Percentiles rank a stretch among this genome's conserved stretches.
Evolutionary conservation across 2,329 filamentous ascomycete genomes (phyloP).

Genomic region (Trichophaea hybrida): DNA sequence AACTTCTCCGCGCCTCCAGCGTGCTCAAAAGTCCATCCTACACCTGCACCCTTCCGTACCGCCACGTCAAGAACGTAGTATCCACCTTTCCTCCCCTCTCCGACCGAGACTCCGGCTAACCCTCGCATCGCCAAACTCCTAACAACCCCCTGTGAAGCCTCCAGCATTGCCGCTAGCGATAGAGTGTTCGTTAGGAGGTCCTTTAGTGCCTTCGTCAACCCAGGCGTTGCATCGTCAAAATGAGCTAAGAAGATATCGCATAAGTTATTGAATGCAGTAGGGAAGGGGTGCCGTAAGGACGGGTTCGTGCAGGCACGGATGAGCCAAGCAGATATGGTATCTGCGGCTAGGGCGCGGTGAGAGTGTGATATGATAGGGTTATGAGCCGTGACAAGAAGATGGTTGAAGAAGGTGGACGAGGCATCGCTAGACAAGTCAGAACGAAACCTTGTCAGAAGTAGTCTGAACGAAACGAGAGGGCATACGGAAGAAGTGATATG

Average conservation of each 20-base stretch:
- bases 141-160: neutral
- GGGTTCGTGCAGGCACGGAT: conserved; percentile 4
- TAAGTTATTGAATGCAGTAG: neutral
- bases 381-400: conserved; percentile 10
- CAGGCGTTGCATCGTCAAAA: conserved; percentile 16
- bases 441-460: neutral
- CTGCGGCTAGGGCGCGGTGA: conserved; percentile 17
- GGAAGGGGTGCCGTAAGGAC: neutral
- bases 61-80: conserved; percentile 18
- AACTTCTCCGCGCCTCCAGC: neutral
- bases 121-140: conserved; percentile 1
- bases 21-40: neutral
- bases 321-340: conserved; percentile 17
- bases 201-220: conserved; percentile 18
- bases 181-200: conserved; percentile 16
- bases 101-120: neutral
- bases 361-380: conserved; percentile 9
- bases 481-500: neutral
- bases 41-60: conserved; percentile 3
- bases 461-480: neutral
- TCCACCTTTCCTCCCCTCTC: conserved; percentile 8
- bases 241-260: conserved; percentile 6
- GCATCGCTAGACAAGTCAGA: neutral
- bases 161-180: neutral
- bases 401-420: conserved; percentile 4